Evolutionary conservation across 2,329 filamentous ascomycete species (phyloP), one percentile per base, ranked within the genome.

Genomic region (Epichloe coenophiala): DNA sequence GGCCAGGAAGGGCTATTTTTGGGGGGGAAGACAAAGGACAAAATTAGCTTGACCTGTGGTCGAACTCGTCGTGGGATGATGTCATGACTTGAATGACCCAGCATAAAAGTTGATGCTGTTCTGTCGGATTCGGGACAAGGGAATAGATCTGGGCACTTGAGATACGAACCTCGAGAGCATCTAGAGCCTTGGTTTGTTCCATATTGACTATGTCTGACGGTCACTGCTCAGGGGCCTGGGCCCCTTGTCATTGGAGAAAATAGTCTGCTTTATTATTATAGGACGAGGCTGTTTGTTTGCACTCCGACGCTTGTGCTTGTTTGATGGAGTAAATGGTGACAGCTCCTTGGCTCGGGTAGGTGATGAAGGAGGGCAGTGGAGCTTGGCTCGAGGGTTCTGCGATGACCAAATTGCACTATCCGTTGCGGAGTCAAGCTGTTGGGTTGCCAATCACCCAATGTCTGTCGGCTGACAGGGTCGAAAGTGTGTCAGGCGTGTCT

Each of bases 1-100:
- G 48, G 86, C 85, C 53, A 98, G 73, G 71, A 91, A 97, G n/a
- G 90, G 89, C 75, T 95, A 73, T 42, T 13, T n/a, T 11, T n/a
- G 4, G 3, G 27, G 27, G 3, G 3, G 9, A 8, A 8, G 11
- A 76, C 1, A 71, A 37, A 17, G 31, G 19, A 7, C 19, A 23
- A 15, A 2, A 19, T 45, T 43, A 51, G 45, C 50, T 51, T 44
- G 3, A 15, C 15, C 6, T 27, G 4, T 37, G 40, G 13, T 35
- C 31, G 23, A 44, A 11, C 6, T 9, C n/a, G 27, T 44, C 31
- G 31, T 6, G 33, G 27, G 3, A 48, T 38, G 33, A 44, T 49
- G 33, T 19, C 40, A 49, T 44, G 40, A 36, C 9, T 15, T 8
- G 31, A 2, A 27, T 13, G 39, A 23, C 31, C 4, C 12, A 33